These are phyloP conservation scores for Cyathus striatus DNA, from an alignment of 768 basidiomycete species.

Conservation along the genomic window DNA sequence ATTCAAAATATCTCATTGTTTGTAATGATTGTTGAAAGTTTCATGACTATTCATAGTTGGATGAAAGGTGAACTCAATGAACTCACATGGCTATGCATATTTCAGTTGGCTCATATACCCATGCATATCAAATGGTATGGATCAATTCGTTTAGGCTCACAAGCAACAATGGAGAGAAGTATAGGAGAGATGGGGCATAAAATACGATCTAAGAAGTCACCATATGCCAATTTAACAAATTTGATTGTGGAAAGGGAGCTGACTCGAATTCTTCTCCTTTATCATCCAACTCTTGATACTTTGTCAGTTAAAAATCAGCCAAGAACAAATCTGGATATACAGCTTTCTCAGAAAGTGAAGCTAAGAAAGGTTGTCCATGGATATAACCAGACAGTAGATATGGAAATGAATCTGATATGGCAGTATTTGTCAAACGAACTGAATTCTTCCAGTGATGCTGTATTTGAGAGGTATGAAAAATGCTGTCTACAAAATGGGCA, in stretches of 20 bases:
- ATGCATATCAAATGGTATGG: constrained; percentile 15
- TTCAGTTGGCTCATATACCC: constrained; percentile 12
- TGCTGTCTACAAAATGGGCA: background rate
- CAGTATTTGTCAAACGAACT: background rate
- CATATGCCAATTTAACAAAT: constrained; percentile 11
- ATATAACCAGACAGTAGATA: background rate
- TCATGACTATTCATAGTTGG: constrained; percentile 18
- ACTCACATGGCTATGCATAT: constrained; percentile 10
- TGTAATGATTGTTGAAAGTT: constrained; percentile 18
- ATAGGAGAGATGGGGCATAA: constrained; percentile 9
- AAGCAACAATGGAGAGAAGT: constrained; percentile 9
- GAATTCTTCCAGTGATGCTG: background rate
- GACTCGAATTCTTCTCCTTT: constrained; percentile 6
- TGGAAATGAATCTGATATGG: background rate
- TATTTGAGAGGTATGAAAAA: background rate
- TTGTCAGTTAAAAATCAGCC: background rate
- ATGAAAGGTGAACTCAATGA: constrained; percentile 3
- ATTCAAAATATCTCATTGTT: constrained; percentile 21
- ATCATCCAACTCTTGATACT: constrained; percentile 6
- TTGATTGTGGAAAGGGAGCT: constrained; percentile 11
- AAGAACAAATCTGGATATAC: background rate
- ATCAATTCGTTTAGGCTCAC: constrained; percentile 12
- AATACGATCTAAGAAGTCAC: constrained; percentile 11
- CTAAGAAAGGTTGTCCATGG: background rate
- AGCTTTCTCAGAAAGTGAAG: background rate